Evolutionary conservation across 768 basidiomycete species (phyloP).

Genomic region (Calocera cornea): DNA sequence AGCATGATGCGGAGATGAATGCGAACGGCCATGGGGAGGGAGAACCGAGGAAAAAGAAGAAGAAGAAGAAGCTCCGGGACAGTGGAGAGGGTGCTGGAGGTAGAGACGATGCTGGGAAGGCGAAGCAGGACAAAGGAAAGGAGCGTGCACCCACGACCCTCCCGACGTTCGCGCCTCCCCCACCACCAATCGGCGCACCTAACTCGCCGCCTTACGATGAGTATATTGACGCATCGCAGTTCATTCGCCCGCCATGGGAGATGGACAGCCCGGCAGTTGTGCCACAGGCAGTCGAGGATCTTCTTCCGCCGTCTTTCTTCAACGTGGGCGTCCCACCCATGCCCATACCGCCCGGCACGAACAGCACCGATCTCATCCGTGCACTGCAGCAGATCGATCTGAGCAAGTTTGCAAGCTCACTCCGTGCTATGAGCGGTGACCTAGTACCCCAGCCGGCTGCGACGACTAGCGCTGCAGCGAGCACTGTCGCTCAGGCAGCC

Average conservation of each 20-base stretch:
- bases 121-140: constrained; percentile 22
- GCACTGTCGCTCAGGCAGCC: background rate
- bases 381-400: constrained; percentile 3
- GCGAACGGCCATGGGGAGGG: constrained; percentile 4
- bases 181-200: constrained; percentile 16
- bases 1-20: constrained; percentile 10
- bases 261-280: constrained; percentile 20
- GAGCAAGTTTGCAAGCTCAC: background rate
- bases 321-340: background rate
- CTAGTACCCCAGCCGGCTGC: background rate
- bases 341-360: background rate
- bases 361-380: background rate
- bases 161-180: constrained; percentile 3
- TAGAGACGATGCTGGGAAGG: background rate
- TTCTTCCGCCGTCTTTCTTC: background rate
- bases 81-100: background rate
- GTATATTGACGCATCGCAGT: constrained; percentile 40
- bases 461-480: background rate
- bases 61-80: constrained; percentile 10
- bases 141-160: constrained; percentile 23
- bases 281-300: constrained; percentile 7
- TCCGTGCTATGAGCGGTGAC: background rate
- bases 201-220: constrained; percentile 23
- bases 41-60: constrained; percentile 12
- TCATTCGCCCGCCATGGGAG: constrained; percentile 27